Base-by-base conservation (phyloP, 148 eudicot species). In the Oxyria digyna region DNA sequence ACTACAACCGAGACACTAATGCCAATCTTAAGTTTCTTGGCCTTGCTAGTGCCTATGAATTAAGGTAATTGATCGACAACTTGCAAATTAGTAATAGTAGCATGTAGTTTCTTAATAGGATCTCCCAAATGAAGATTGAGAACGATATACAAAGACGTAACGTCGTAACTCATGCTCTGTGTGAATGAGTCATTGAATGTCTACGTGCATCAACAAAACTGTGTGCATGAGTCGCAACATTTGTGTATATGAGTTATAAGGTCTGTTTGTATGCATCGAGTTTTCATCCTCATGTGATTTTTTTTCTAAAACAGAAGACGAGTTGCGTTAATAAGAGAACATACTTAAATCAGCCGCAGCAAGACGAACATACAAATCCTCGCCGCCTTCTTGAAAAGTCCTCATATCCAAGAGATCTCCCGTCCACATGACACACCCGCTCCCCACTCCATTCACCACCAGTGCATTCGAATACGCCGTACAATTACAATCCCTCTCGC, bases 401-500 rank as follows among this genome's bases (percentile, higher is more conserved):
- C 88, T 45, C 74, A 84, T 48, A 64, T 87, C 88, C 49, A 70
- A 24, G 1, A 87, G 72, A 42, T 84, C 86, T 5, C 57, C 66
- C 8, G 38, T 26, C 88, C 88, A 87, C 31, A 74, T 77, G 35
- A 76, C 80, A 48, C 86, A 87, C n/a, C 88, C 91, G 1, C 67
- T 49, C 29, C 85, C 81, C 20, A 54, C 43, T 0, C 68, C 75
- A 0, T 40, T 72, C 8, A 41, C 69, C 32, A 73, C 62, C 15
- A 73, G 62, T 8, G 77, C 52, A 50, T 59, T 77, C 12, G 86
- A 71, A 67, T 82, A 92, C 0, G 86, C 94, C 1, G 69, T 79
- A 27, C 98, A 93, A 12, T 73, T 75, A 37, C 96, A 92, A 18
- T 84, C 83, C 38, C 12, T 74, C 73, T 29, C 59, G 26, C 98